Percentiles rank a stretch among this genome's conserved stretches.
Evolutionary conservation across 257 asterid genomes (phyloP).

Genomic region (Solanum okadae): DNA sequence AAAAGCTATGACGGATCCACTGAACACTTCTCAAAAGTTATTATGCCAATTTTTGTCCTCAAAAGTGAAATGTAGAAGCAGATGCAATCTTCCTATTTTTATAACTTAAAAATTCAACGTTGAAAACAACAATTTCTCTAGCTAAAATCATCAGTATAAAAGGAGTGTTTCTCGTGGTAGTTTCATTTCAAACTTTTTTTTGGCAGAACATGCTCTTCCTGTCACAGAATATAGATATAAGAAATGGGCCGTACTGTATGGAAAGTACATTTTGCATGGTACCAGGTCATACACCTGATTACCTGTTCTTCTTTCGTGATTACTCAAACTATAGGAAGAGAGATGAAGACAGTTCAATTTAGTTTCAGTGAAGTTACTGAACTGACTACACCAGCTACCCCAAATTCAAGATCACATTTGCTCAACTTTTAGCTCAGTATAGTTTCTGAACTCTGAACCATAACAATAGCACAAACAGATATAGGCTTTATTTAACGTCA

Average conservation of each 20-base stretch:
- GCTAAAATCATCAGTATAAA: neutral
- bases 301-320: neutral
- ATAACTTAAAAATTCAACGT: neutral
- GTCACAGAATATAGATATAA: neutral
- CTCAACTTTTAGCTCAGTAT: neutral
- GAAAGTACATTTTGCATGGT: neutral
- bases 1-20: neutral
- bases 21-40: neutral
- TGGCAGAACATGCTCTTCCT: neutral
- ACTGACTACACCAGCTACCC: neutral
- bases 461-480: neutral
- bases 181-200: neutral
- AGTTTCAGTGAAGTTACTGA: neutral
- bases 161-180: neutral
- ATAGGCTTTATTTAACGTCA: neutral
- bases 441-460: neutral
- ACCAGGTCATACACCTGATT: neutral
- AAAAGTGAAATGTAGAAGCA: neutral
- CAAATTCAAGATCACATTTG: neutral
- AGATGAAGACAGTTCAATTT: neutral
- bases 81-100: neutral
- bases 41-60: neutral
- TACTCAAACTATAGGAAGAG: neutral
- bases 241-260: neutral
- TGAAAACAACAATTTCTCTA: neutral